These are phyloP conservation scores for Flaveria robusta DNA, from an alignment of 129 eudicot species.

Conservation along the genomic window DNA sequence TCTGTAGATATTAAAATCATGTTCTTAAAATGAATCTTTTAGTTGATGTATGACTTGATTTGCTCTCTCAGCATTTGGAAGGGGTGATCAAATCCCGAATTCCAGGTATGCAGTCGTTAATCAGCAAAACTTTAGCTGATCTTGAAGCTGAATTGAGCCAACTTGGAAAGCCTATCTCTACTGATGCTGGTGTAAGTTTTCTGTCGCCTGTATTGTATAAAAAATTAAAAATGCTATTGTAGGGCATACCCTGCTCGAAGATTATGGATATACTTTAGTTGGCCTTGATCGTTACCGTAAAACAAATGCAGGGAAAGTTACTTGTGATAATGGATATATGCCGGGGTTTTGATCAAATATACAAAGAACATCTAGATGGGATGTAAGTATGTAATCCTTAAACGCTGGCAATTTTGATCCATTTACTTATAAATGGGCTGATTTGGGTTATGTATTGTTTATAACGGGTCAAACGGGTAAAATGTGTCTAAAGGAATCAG, in stretches of 20 bases:
- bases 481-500: neutral
- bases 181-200: constrained; percentile 49
- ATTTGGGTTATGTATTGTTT: neutral
- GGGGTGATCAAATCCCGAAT: constrained; percentile 52
- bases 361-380: constrained; percentile 55
- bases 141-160: constrained; percentile 49
- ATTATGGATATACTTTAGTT: neutral
- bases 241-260: neutral
- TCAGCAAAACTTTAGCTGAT: constrained; percentile 45
- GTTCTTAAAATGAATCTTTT: constrained; percentile 16
- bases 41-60: constrained; percentile 14
- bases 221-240: neutral
- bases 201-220: neutral
- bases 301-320: constrained; percentile 40
- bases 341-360: constrained; percentile 51
- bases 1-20: neutral
- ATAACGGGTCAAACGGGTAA: neutral
- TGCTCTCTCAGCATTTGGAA: constrained; percentile 49
- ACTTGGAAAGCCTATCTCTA: constrained; percentile 51
- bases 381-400: constrained; percentile 33
- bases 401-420: neutral
- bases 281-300: constrained; percentile 9
- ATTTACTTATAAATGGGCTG: neutral
- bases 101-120: constrained; percentile 45
- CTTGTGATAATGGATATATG: constrained; percentile 52